phyloP scores from a whole-genome alignment of 139 green algal genomes.

The Picochlorum sp. region DNA sequence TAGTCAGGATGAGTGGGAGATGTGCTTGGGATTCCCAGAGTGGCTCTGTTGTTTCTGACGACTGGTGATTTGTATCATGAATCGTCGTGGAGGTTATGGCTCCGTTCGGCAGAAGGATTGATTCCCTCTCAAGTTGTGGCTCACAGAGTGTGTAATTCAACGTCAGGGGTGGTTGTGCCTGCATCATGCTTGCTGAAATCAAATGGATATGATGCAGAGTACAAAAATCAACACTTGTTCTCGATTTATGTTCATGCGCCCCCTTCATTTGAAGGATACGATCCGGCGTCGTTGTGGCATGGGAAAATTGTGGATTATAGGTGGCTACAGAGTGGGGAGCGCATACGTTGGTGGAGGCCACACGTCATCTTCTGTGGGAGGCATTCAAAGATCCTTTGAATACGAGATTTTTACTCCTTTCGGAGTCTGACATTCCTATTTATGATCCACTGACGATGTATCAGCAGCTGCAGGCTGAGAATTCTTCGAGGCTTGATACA shows the following conservation, averaged over 20 bases:
- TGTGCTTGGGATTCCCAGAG: conserved; percentile 3
- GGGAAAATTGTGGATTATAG: conserved; percentile 12
- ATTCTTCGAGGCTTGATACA: not conserved
- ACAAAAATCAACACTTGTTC: conserved; percentile 30
- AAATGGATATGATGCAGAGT: not conserved
- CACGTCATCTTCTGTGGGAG: not conserved
- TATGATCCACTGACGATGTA: conserved; percentile 27
- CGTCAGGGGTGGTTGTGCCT: not conserved
- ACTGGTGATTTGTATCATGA: conserved; percentile 7
- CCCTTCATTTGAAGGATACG: conserved; percentile 5
- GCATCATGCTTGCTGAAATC: not conserved
- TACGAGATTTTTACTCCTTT: conserved; percentile 19
- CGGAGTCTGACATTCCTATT: conserved; percentile 23
- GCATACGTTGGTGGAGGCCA: not conserved
- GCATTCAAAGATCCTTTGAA: not conserved
- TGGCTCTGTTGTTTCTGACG: conserved; percentile 18
- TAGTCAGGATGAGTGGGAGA: conserved; percentile 3
- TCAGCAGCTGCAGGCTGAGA: conserved; percentile 22
- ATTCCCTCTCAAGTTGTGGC: conserved; percentile 9
- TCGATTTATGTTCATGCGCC: conserved; percentile 33
- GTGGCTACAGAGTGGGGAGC: conserved; percentile 15
- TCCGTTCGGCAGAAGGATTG: conserved; percentile 1
- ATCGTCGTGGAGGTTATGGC: conserved; percentile 6
- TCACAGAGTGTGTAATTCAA: not conserved
- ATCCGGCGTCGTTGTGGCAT: not conserved